These are phyloP conservation scores for Verticillium dahliae DNA, from an alignment of 2,329 filamentous ascomycete species.

Conservation along the genomic window DNA sequence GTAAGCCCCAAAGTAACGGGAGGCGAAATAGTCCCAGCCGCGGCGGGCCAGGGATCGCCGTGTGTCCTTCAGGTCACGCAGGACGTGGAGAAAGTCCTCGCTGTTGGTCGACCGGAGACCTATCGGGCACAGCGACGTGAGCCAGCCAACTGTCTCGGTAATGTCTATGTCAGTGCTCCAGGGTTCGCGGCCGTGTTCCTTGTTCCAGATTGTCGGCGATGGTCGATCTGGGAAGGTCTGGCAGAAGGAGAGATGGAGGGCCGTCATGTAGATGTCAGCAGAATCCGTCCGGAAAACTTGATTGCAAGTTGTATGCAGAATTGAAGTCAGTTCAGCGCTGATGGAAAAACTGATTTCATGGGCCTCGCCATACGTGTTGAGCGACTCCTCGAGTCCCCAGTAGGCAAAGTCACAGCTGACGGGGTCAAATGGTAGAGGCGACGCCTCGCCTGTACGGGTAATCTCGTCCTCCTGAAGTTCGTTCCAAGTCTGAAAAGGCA, in stretches of 20 bases:
- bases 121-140: conserved; percentile 50
- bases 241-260: conserved; percentile 48
- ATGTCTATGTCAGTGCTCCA: conserved; percentile 42
- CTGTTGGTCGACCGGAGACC: conserved; percentile 29
- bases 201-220: conserved; percentile 47
- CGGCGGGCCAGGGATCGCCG: conserved; percentile 35
- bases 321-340: conserved; percentile 30
- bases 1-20: conserved; percentile 30
- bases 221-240: conserved; percentile 46
- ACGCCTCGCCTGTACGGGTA: conserved; percentile 16
- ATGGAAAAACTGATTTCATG: conserved; percentile 34
- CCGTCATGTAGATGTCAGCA: conserved; percentile 47
- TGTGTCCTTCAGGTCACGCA: conserved; percentile 47
- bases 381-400: conserved; percentile 36
- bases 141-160: conserved; percentile 53
- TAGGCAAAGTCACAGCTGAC: conserved; percentile 34
- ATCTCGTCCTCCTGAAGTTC: conserved; percentile 35
- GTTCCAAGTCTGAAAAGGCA: conserved; percentile 44
- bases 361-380: conserved; percentile 40
- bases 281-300: conserved; percentile 43
- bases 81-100: conserved; percentile 38
- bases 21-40: conserved; percentile 43
- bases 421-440: conserved; percentile 30
- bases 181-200: conserved; percentile 41
- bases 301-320: conserved; percentile 35